phyloP scores from a whole-genome alignment of 257 asterid genomes.

The Rauvolfia tetraphylla region DNA sequence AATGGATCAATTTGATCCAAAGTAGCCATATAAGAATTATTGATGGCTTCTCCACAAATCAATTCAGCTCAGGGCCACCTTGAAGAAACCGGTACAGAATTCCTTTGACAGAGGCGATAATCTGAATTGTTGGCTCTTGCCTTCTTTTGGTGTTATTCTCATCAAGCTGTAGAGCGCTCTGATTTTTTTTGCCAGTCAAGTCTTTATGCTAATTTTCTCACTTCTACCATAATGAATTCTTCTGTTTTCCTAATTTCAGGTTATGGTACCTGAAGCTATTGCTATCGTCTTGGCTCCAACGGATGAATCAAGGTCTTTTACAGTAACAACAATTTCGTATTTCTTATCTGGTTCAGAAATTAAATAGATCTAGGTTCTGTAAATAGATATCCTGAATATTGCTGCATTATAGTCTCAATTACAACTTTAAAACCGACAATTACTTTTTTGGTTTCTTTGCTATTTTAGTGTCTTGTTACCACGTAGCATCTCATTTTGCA shows the following conservation, averaged over 20 bases:
- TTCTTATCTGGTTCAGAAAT: background rate
- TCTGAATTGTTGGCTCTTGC: background rate
- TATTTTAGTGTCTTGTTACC: background rate
- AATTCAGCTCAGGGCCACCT: no score
- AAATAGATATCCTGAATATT: background rate
- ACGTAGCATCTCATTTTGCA: background rate
- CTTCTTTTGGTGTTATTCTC: background rate
- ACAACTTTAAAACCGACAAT: background rate
- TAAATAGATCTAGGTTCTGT: no score
- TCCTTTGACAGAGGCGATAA: background rate
- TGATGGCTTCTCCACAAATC: no score
- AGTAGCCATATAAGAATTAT: no score
- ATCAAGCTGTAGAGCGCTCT: no score
- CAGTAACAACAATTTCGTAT: background rate
- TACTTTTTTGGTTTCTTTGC: background rate
- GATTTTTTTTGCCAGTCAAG: background rate
- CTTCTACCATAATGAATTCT: background rate
- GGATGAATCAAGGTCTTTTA: conserved; percentile 38
- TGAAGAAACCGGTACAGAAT: background rate
- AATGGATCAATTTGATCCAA: no score
- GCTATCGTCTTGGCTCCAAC: conserved; percentile 55
- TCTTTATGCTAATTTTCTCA: background rate
- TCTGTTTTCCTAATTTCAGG: conserved; percentile 17
- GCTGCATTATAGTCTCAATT: background rate
- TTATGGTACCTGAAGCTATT: conserved; percentile 56